Percentiles rank a stretch among this genome's conserved stretches.
Conservation (phyloP, 495 filamentous ascomycete genomes). For the Penicillium chermesinum region DNA sequence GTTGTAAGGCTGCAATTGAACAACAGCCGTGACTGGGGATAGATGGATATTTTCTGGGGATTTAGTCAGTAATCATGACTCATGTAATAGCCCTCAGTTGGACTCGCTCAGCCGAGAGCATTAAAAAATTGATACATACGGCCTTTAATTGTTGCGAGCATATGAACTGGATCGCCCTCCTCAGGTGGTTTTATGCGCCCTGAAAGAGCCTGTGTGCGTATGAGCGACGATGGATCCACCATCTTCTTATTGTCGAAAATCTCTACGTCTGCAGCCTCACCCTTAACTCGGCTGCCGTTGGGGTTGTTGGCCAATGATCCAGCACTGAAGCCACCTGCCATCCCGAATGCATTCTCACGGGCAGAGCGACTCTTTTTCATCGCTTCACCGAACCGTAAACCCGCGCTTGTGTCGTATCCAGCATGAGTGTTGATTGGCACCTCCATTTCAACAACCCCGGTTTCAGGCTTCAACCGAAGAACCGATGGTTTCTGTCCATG, state of each 20-base stretch:
- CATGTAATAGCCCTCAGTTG: too few relatives aligned
- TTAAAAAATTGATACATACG: slow-evolving; percentile 37
- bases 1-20: slow-evolving; percentile 69
- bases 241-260: slow-evolving; percentile 35
- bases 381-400: slow-evolving; percentile 60
- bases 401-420: slow-evolving; percentile 63
- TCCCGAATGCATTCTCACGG: slow-evolving; percentile 53
- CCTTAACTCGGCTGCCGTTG: slow-evolving; percentile 32
- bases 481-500: slow-evolving; percentile 51
- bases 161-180: slow-evolving; percentile 59
- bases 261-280: slow-evolving; percentile 33
- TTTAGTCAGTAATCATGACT: slow-evolving; percentile 16
- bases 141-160: slow-evolving; percentile 64
- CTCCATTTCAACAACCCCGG: slow-evolving; percentile 71
- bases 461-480: slow-evolving; percentile 61
- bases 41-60: slow-evolving; percentile 59
- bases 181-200: slow-evolving; percentile 59
- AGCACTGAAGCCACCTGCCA: slow-evolving; percentile 55
- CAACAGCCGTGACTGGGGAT: slow-evolving; percentile 61
- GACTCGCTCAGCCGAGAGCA: background rate
- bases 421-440: slow-evolving; percentile 56
- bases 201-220: slow-evolving; percentile 52
- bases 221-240: slow-evolving; percentile 25
- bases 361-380: slow-evolving; percentile 49
- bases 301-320: slow-evolving; percentile 17